phyloP scores from a whole-genome alignment of 176 grass and related monocot species.

The Thinopyrum elongatum region DNA sequence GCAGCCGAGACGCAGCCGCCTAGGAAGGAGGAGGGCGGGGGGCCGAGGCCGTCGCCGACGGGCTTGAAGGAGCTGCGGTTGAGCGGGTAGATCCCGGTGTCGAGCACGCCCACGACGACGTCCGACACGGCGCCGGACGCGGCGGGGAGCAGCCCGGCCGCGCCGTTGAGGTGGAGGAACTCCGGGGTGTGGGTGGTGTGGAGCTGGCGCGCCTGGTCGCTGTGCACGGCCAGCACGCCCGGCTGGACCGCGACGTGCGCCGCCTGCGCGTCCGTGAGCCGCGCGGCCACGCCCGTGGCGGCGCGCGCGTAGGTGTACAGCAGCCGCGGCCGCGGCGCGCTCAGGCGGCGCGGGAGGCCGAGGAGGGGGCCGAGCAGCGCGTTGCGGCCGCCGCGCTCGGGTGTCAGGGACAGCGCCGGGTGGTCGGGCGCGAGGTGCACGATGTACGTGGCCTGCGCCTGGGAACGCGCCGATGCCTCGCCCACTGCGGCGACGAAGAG shows the following conservation, averaged over 20 bases:
- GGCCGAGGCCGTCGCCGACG: background rate
- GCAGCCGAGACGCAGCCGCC: constrained; percentile 36
- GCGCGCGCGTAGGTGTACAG: constrained; percentile 47
- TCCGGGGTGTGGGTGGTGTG: constrained; percentile 67
- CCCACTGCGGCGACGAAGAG: background rate
- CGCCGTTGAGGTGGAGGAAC: constrained; percentile 57
- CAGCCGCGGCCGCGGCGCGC: constrained; percentile 8
- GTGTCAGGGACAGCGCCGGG: constrained; percentile 21
- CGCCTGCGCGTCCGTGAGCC: constrained; percentile 42
- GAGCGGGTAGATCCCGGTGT: constrained; percentile 64
- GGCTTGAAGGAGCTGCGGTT: constrained; percentile 34
- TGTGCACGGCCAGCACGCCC: constrained; percentile 54
- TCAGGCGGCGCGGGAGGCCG: constrained; percentile 34
- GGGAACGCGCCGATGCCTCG: fast-evolving
- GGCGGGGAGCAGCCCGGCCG: constrained; percentile 52
- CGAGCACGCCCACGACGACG: constrained; percentile 59
- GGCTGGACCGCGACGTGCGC: constrained; percentile 33
- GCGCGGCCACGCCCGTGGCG: constrained; percentile 55
- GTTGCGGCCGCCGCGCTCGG: background rate
- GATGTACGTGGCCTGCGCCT: constrained; percentile 42
- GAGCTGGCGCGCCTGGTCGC: constrained; percentile 45
- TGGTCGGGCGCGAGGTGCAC: constrained; percentile 33
- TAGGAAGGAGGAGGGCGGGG: constrained; percentile 36
- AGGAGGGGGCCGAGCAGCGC: constrained; percentile 30
- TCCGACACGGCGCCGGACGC: constrained; percentile 36